Percentiles rank a stretch among this genome's conserved stretches.
Evolutionary conservation across 176 grass and related monocot species (phyloP).

Genomic region (Bolboschoenus planiculmis): DNA sequence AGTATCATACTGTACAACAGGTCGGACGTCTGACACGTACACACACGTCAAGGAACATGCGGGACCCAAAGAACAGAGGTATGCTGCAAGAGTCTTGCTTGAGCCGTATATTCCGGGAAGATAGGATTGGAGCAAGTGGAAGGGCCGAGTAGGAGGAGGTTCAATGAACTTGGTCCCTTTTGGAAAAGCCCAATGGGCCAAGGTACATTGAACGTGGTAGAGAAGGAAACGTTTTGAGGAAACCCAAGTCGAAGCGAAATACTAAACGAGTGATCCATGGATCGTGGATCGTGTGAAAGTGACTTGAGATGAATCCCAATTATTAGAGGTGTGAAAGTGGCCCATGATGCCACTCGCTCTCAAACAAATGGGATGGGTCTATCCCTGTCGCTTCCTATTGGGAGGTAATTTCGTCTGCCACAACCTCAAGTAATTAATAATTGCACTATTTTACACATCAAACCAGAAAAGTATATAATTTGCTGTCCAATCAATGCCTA

Average conservation of each 20-base stretch:
- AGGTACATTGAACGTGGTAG: background rate
- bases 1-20: background rate
- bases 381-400: background rate
- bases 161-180: background rate
- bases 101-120: background rate
- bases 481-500: too few species aligned
- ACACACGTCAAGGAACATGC: background rate
- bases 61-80: background rate
- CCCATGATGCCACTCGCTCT: background rate
- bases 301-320: background rate
- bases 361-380: background rate
- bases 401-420: background rate
- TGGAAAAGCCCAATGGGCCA: background rate
- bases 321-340: background rate
- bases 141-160: background rate
- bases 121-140: background rate
- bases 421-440: background rate
- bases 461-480: too few species aligned
- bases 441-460: background rate
- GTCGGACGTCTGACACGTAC: too few species aligned
- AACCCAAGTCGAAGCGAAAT: background rate
- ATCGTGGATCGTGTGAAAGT: background rate
- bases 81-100: background rate
- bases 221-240: too few species aligned
- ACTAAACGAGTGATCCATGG: background rate